These are phyloP conservation scores for Aureobasidium sp. DNA, from an alignment of 2,329 filamentous ascomycete species.

Conservation along the genomic window DNA sequence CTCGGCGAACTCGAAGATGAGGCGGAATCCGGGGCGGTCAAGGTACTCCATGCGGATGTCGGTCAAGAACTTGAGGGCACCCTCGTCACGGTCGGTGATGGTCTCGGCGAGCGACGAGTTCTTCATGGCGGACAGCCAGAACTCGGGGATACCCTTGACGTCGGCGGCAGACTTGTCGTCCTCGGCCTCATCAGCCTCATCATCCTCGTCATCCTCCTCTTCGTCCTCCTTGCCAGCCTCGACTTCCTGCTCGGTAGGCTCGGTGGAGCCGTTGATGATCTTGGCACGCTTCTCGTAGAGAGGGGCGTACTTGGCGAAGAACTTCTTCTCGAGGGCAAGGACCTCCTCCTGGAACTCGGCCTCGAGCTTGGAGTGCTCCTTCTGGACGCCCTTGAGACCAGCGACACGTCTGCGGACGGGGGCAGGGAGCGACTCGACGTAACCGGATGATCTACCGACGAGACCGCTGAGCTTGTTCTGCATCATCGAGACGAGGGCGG, in stretches of 20 bases:
- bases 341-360: conserved; percentile 98
- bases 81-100: conserved; percentile 96
- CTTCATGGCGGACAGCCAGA: conserved; percentile 99
- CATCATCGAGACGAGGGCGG: conserved; percentile 91
- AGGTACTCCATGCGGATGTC: conserved; percentile 99
- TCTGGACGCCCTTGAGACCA: conserved; percentile 95
- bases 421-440: conserved; percentile 89
- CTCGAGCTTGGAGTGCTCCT: conserved; percentile 97
- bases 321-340: conserved; percentile 97
- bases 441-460: conserved; percentile 90
- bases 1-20: conserved; percentile 93
- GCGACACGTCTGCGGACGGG: conserved; percentile 87
- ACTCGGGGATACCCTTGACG: conserved; percentile 85
- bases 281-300: conserved; percentile 90
- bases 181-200: conserved; percentile 42
- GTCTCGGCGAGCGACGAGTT: conserved; percentile 98
- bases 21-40: conserved; percentile 92
- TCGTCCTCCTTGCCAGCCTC: conserved; percentile 75
- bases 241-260: conserved; percentile 83
- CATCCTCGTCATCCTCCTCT: conserved; percentile 46
- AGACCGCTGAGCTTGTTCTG: conserved; percentile 91
- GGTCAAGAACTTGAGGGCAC: conserved; percentile 76
- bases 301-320: conserved; percentile 96
- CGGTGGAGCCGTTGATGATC: conserved; percentile 79
- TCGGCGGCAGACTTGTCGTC: conserved; percentile 39